A percentile compares a stretch with the other conserved stretches of the same genome.
Evolutionary conservation across 176 grass and related monocot species (phyloP).

Genomic region (Pontederia paniculata): DNA sequence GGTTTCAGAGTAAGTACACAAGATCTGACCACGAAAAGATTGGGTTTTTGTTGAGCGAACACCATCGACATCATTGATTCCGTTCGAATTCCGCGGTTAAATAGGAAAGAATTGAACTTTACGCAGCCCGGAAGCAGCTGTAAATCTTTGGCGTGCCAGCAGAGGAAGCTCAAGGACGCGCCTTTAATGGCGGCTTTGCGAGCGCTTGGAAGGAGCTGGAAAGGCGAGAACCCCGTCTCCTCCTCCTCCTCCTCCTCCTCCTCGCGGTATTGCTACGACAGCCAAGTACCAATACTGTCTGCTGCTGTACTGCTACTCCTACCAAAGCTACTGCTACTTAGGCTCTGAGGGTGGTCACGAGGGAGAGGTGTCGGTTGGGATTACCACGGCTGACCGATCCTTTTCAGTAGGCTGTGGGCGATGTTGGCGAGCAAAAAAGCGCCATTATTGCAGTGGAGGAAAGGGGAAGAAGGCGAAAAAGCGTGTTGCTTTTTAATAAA

Average conservation of each 20-base stretch:
- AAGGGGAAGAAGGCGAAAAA: background rate
- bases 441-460: slow-evolving; percentile 14
- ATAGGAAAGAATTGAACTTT: slow-evolving; percentile 1
- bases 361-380: slow-evolving; percentile 5
- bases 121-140: background rate
- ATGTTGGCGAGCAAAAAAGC: background rate
- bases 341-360: background rate
- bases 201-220: slow-evolving; percentile 3
- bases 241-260: background rate
- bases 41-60: too few relatives aligned
- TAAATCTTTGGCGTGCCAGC: slow-evolving; percentile 3
- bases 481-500: background rate
- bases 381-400: slow-evolving; percentile 9
- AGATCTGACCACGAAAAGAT: too few relatives aligned
- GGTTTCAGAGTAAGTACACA: too few relatives aligned
- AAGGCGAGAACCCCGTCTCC: background rate
- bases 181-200: slow-evolving; percentile 4
- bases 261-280: background rate
- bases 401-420: slow-evolving; percentile 6
- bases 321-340: background rate
- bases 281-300: too few relatives aligned
- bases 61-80: background rate
- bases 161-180: slow-evolving; percentile 2
- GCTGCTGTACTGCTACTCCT: background rate
- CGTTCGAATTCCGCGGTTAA: background rate